Percentiles rank a stretch among this genome's conserved stretches.
These are phyloP conservation scores for Cyclotella choctawhatcheeana DNA, from an alignment of 108 stramenopile species.

Conservation along the genomic window DNA sequence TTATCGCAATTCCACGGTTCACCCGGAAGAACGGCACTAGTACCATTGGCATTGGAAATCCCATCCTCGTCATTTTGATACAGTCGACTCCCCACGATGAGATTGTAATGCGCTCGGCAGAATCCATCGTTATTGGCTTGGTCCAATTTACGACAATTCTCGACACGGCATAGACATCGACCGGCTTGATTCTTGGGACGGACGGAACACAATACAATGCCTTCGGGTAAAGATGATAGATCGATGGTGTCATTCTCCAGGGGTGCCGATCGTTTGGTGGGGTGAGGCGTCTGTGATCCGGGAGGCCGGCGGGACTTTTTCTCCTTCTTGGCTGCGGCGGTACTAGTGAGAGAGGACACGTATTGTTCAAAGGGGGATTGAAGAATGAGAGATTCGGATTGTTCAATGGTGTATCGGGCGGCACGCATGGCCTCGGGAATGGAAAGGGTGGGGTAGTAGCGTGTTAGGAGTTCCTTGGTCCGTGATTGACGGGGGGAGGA, in stretches of 20 bases:
- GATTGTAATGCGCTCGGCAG: constrained; percentile 38
- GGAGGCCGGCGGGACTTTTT: neutral
- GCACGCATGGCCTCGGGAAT: constrained; percentile 20
- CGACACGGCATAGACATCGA: constrained; percentile 27
- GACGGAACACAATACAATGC: constrained; percentile 11
- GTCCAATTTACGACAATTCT: constrained; percentile 34
- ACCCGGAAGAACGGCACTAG: too few species aligned
- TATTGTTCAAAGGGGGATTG: neutral
- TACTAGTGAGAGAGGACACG: too few species aligned
- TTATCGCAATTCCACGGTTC: constrained; percentile 25
- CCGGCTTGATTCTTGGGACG: constrained; percentile 28
- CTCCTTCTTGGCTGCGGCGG: neutral
- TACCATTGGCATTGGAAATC: too few species aligned
- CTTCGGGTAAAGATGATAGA: neutral
- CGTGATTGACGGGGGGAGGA: constrained; percentile 2
- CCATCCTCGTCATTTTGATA: too few species aligned
- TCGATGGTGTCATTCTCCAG: neutral
- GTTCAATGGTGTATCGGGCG: constrained; percentile 6
- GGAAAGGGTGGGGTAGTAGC: constrained; percentile 9
- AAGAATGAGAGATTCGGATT: neutral
- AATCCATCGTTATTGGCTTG: constrained; percentile 47
- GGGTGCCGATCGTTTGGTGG: constrained; percentile 8
- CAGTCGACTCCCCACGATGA: constrained; percentile 7
- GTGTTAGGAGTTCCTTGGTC: constrained; percentile 9
- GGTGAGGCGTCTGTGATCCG: neutral